Conservation (phyloP, 169 alveolate genomes). For the Cryptosporidium tyzzeri region DNA sequence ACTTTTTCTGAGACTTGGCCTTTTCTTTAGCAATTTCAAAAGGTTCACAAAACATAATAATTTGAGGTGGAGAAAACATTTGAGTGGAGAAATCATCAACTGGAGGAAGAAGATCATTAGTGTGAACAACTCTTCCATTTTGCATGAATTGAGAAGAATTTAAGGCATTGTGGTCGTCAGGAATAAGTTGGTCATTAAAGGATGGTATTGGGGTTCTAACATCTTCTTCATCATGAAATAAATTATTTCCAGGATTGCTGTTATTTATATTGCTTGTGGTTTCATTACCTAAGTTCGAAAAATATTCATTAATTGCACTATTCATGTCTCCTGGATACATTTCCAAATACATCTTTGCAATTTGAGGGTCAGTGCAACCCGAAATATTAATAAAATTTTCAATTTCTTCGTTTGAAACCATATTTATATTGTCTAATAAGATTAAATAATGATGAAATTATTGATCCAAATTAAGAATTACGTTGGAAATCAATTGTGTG, state of each 20-base stretch:
- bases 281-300: constrained; percentile 50
- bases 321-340: constrained; percentile 63
- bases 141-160: not conserved
- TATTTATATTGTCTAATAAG: not conserved
- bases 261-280: not conserved
- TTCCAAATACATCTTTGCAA: constrained; percentile 55
- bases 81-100: constrained; percentile 60
- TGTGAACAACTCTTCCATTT: not conserved
- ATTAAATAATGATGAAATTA: not conserved
- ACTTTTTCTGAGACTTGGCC: constrained; percentile 29
- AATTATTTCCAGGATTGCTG: too few species aligned
- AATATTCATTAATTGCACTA: constrained; percentile 62
- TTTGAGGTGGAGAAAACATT: constrained; percentile 65
- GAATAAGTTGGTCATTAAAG: constrained; percentile 71
- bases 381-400: constrained; percentile 27
- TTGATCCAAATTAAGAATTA: not conserved
- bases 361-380: constrained; percentile 26
- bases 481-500: not conserved
- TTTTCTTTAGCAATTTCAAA: constrained; percentile 55
- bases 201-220: constrained; percentile 74
- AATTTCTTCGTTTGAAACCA: constrained; percentile 47
- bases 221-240: not conserved
- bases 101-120: constrained; percentile 8
- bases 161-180: constrained; percentile 18
- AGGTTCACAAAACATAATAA: constrained; percentile 39